These are phyloP conservation scores for Polytrichum commune DNA, from an alignment of 225 moss, liverwort and hornwort genomes.

Conservation along the genomic window DNA sequence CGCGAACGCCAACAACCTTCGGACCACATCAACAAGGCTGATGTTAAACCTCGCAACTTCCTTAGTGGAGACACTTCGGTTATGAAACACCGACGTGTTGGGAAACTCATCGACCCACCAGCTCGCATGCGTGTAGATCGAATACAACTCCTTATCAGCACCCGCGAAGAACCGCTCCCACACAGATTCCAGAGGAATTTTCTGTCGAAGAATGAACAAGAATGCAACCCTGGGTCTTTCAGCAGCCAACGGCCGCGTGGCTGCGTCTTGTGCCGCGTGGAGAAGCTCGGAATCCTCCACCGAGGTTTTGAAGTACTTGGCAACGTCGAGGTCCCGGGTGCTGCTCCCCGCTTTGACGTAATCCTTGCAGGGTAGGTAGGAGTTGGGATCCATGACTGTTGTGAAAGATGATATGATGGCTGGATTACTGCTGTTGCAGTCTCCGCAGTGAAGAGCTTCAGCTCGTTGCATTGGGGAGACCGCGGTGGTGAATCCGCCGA, in stretches of 20 bases:
- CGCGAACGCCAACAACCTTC: slow-evolving; percentile 39
- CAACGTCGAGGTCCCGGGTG: slow-evolving; percentile 14
- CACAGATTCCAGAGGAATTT: slow-evolving; percentile 13
- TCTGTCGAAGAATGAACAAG: slow-evolving; percentile 24
- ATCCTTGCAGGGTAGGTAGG: slow-evolving; percentile 37
- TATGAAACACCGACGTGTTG: slow-evolving; percentile 18
- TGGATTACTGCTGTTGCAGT: no score
- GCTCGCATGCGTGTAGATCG: slow-evolving; percentile 32
- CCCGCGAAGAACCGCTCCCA: slow-evolving; percentile 46
- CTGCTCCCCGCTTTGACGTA: slow-evolving; percentile 33
- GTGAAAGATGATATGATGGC: background rate
- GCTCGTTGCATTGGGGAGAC: background rate
- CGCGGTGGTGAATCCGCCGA: background rate
- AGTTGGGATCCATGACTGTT: background rate
- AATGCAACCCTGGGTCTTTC: slow-evolving; percentile 34
- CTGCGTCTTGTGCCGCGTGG: slow-evolving; percentile 40
- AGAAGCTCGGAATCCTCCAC: slow-evolving; percentile 50
- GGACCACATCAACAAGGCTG: slow-evolving; percentile 33
- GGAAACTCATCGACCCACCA: slow-evolving; percentile 24
- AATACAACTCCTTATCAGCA: slow-evolving; percentile 14
- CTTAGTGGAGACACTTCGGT: slow-evolving; percentile 11
- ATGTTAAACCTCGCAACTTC: slow-evolving; percentile 20
- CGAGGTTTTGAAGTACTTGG: slow-evolving; percentile 25
- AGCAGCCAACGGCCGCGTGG: slow-evolving; percentile 12
- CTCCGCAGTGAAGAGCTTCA: no score